Evolutionary conservation across 2,329 filamentous ascomycete genomes (phyloP).

Genomic region (Dactylonectria estremocensis): DNA sequence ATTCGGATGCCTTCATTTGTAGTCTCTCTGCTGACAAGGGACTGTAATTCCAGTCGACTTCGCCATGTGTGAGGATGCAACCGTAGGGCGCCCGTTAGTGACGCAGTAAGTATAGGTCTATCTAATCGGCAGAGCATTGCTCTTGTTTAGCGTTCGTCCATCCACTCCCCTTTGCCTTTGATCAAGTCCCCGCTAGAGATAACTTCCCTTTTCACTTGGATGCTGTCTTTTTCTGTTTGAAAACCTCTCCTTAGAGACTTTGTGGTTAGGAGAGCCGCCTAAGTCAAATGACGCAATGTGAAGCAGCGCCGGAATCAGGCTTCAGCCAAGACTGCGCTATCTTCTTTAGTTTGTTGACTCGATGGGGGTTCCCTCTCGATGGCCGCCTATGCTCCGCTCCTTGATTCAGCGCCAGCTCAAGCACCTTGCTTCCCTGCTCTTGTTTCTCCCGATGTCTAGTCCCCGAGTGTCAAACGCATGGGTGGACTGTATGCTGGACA

Average conservation of each 20-base stretch:
- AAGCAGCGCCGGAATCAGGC: not conserved
- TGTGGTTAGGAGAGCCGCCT: not conserved
- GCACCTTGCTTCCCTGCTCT: not conserved
- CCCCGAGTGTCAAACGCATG: not conserved
- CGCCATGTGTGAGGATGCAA: not conserved
- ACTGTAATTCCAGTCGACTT: conserved; percentile 25
- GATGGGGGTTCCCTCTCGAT: not conserved
- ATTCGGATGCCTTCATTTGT: no score
- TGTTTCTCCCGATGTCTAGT: not conserved
- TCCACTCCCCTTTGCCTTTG: not conserved
- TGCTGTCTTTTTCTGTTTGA: not conserved
- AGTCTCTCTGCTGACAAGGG: conserved; percentile 1
- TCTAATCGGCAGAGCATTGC: not conserved
- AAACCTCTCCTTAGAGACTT: not conserved
- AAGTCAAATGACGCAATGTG: no score
- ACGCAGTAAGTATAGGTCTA: not conserved
- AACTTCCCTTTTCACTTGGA: not conserved
- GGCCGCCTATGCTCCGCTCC: not conserved
- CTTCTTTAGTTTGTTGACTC: not conserved
- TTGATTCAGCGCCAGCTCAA: not conserved
- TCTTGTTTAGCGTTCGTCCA: not conserved
- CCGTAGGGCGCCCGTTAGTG: not conserved
- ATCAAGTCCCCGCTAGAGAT: not conserved
- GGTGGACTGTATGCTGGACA: not conserved
- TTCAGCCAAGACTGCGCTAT: not conserved